A percentile compares a stretch with the other conserved stretches of the same genome.
These are phyloP conservation scores for Coix lacrymajobi DNA, from an alignment of 176 grass and related monocot species.

Conservation along the genomic window DNA sequence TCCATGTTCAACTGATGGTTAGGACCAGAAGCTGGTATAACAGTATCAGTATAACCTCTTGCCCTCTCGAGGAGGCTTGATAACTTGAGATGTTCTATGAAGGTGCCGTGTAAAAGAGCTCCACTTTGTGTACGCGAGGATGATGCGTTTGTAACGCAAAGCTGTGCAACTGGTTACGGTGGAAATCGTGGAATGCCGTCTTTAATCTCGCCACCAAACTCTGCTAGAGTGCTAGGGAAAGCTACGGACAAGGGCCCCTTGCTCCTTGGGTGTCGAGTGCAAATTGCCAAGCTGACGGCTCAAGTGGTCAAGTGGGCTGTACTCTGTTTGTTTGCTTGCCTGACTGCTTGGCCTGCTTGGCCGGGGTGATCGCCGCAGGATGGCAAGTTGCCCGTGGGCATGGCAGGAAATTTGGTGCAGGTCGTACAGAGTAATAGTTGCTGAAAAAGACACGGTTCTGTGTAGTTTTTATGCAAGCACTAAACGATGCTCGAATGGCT, in stretches of 20 bases:
- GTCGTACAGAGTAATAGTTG: not conserved
- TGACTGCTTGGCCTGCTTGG: not conserved
- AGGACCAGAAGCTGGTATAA: not conserved
- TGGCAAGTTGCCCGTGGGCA: not conserved
- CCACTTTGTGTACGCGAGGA: not conserved
- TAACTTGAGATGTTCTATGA: not conserved
- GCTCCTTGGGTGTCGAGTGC: not conserved
- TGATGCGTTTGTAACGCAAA: not conserved
- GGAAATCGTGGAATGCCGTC: not conserved
- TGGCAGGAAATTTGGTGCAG: not conserved
- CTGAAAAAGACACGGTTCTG: not conserved
- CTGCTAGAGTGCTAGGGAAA: constrained; percentile 1
- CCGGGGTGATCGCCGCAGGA: not conserved
- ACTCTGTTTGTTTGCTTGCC: not conserved
- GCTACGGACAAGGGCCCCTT: not conserved
- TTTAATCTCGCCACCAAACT: not conserved
- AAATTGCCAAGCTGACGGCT: constrained; percentile 13
- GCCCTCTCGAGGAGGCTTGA: not conserved
- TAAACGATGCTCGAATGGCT: not conserved
- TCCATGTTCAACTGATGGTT: not conserved
- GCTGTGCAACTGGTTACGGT: not conserved
- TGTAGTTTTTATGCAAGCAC: not conserved
- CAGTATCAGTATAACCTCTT: not conserved
- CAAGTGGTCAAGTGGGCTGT: constrained; percentile 20
- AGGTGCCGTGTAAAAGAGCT: not conserved